Evolutionary conservation across 768 basidiomycete species (phyloP).

Genomic region (Boletus sp.): DNA sequence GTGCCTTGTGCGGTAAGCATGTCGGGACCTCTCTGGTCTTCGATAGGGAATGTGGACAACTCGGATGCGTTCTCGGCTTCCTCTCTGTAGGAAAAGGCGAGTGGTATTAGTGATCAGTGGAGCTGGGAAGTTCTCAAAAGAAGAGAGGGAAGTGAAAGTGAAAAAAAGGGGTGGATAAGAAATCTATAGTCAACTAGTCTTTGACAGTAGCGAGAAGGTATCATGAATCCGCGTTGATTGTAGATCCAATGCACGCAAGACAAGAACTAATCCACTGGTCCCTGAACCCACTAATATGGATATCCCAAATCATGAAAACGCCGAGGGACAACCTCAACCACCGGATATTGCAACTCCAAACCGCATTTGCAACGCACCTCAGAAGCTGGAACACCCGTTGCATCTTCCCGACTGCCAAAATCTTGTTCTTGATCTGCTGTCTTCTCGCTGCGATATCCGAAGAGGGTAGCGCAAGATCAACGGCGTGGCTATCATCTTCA

Average conservation of each 20-base stretch:
- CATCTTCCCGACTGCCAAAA: conserved; percentile 89
- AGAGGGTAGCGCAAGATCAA: conserved; percentile 34
- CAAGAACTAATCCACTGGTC: too few relatives aligned
- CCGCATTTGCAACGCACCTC: conserved; percentile 51
- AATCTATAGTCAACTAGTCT: background rate
- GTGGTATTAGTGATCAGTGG: background rate
- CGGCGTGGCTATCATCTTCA: conserved; percentile 23
- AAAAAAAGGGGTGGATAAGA: too few relatives aligned
- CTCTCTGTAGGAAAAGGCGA: conserved; percentile 44
- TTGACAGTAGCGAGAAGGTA: too few relatives aligned
- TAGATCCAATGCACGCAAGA: background rate
- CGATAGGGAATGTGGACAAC: conserved; percentile 40
- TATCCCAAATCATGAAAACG: background rate
- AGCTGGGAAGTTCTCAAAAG: background rate
- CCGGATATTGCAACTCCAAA: background rate
- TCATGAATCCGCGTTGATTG: background rate
- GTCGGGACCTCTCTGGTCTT: conserved; percentile 45
- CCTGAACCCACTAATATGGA: background rate
- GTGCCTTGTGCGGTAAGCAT: conserved; percentile 62
- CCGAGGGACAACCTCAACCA: background rate
- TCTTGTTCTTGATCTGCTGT: conserved; percentile 90
- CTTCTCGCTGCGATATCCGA: conserved; percentile 52
- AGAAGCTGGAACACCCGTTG: conserved; percentile 86
- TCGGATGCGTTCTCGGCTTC: conserved; percentile 80
- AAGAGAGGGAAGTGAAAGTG: too few relatives aligned